phyloP scores from a whole-genome alignment of 805 yeast genomes.

The Wickerhamiella qilinensis region DNA sequence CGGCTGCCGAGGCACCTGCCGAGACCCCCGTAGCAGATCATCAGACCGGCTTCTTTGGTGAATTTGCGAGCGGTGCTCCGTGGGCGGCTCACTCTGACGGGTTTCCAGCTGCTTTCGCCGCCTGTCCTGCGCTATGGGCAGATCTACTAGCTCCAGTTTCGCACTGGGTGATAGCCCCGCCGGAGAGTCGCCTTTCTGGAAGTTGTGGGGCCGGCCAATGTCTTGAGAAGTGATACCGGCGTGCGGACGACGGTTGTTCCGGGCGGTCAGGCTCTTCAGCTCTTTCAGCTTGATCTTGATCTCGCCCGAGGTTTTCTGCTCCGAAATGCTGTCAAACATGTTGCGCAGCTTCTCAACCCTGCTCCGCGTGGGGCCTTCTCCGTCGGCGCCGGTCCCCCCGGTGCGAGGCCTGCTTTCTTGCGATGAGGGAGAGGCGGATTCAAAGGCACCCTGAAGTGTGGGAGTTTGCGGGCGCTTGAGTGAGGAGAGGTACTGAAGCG shows the following conservation, averaged over 20 bases:
- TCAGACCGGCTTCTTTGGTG: background rate
- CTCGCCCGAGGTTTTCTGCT: background rate
- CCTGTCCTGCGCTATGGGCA: background rate
- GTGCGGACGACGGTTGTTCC: background rate
- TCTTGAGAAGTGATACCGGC: background rate
- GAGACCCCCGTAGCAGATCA: background rate
- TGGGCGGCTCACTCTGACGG: background rate
- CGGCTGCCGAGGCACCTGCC: background rate
- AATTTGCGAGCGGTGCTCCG: no score
- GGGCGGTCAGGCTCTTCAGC: background rate
- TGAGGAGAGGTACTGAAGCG: no score
- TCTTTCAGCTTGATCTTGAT: background rate
- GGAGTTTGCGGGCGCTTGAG: no score
- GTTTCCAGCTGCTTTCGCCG: no score
- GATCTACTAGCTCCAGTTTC: background rate
- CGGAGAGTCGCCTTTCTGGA: background rate
- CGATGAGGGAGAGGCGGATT: no score
- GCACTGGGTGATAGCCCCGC: background rate
- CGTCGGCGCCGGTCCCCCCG: no score
- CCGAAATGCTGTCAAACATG: background rate
- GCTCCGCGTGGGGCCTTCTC: background rate
- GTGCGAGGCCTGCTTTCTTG: no score
- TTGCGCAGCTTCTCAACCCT: background rate
- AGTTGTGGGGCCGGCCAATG: background rate
- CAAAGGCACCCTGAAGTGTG: no score